Conservation (phyloP, 192 early-diverging fungal genomes). For the Coemansia sp. region DNA sequence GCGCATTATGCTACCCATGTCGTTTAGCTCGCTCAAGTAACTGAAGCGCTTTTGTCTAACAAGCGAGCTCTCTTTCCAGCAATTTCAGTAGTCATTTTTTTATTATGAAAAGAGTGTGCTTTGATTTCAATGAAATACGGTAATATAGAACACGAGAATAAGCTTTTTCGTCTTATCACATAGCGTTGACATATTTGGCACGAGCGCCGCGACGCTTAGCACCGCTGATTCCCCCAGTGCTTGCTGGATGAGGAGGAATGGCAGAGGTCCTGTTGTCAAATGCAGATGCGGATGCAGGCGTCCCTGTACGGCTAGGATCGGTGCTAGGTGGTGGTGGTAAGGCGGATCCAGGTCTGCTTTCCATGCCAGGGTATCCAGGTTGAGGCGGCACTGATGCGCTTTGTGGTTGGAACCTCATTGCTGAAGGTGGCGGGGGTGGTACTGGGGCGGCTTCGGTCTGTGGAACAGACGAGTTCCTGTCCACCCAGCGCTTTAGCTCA, state of each 20-base stretch:
- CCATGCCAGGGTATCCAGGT: not conserved
- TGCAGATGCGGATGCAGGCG: constrained; percentile 23
- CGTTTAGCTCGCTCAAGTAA: constrained; percentile 76
- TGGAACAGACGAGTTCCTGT: constrained; percentile 38
- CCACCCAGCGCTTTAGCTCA: constrained; percentile 83
- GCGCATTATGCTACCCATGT: constrained; percentile 72
- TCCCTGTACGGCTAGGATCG: constrained; percentile 29
- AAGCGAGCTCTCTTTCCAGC: not conserved
- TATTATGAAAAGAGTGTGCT: not conserved
- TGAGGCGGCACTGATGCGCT: constrained; percentile 22
- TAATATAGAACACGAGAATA: not conserved
- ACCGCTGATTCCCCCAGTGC: constrained; percentile 11
- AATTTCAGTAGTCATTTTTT: not conserved
- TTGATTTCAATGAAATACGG: too few relatives aligned
- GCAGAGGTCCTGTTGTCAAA: constrained; percentile 9
- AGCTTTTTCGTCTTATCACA: constrained; percentile 21
- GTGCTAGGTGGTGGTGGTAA: constrained; percentile 22
- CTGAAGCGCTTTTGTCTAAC: not conserved
- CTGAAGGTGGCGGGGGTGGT: constrained; percentile 47
- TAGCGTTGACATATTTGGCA: constrained; percentile 55
- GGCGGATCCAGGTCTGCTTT: constrained; percentile 6
- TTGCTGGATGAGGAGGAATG: constrained; percentile 16
- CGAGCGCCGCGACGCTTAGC: constrained; percentile 48
- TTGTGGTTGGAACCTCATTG: constrained; percentile 34
- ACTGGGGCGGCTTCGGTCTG: constrained; percentile 33